phyloP scores from a whole-genome alignment of 352 stramenopile species.

The Pythium volutum region DNA sequence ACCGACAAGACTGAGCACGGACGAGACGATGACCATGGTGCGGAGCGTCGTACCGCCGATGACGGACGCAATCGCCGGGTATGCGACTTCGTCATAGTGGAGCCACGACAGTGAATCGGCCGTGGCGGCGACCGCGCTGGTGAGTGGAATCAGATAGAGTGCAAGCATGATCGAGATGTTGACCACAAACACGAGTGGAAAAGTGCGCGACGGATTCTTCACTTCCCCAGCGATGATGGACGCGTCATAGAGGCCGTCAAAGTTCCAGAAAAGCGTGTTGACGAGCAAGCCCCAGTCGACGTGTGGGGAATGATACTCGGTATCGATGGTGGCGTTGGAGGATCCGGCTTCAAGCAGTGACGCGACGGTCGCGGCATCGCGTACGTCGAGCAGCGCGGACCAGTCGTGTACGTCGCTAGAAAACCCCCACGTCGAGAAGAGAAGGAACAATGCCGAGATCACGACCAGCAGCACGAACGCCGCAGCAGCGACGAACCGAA shows the following conservation, averaged over 20 bases:
- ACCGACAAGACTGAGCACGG: conserved; percentile 60
- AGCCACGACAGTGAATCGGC: neutral
- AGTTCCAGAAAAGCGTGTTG: conserved; percentile 82
- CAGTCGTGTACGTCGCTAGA: conserved; percentile 24
- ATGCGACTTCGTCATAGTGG: conserved; percentile 3
- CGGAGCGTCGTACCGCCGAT: conserved; percentile 67
- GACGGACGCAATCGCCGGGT: neutral
- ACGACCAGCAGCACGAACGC: conserved; percentile 27
- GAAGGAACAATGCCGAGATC: conserved; percentile 29
- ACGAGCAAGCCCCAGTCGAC: conserved; percentile 64
- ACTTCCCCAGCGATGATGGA: conserved; percentile 84
- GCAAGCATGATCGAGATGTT: conserved; percentile 55
- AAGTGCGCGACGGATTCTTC: conserved; percentile 37
- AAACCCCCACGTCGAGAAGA: conserved; percentile 47
- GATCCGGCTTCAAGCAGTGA: neutral
- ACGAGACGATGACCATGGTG: conserved; percentile 40
- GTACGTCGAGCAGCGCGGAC: conserved; percentile 15
- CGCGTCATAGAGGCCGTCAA: conserved; percentile 87
- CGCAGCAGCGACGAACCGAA: conserved; percentile 27
- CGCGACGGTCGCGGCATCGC: neutral
- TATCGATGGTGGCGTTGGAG: no score
- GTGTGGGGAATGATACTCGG: neutral
- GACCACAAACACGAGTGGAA: conserved; percentile 59
- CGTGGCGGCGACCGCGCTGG: conserved; percentile 7
- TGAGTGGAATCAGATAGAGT: conserved; percentile 21